These are phyloP conservation scores for Trichocladium antarcticum DNA, from an alignment of 495 filamentous ascomycete genomes.

Conservation along the genomic window DNA sequence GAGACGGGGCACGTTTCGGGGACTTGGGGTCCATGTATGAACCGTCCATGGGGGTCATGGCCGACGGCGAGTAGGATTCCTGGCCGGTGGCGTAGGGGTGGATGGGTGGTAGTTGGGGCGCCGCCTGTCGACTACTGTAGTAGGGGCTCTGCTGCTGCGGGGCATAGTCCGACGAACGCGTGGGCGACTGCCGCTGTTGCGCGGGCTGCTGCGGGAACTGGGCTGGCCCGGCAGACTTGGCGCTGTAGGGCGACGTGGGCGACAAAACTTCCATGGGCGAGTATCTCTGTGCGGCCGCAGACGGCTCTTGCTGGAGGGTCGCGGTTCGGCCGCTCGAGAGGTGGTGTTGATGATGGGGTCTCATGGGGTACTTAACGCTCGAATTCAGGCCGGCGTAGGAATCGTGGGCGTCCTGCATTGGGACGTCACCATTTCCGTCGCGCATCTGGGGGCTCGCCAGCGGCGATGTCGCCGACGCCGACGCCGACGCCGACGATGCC, in stretches of 20 bases:
- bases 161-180: slow-evolving; percentile 35
- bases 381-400: slow-evolving; percentile 57
- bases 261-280: slow-evolving; percentile 82
- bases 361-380: slow-evolving; percentile 58
- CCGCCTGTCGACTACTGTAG: slow-evolving; percentile 35
- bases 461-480: slow-evolving; percentile 55
- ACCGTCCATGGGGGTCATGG: slow-evolving; percentile 56
- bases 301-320: slow-evolving; percentile 58
- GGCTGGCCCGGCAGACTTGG: slow-evolving; percentile 29
- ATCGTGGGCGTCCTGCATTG: slow-evolving; percentile 83
- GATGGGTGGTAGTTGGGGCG: slow-evolving; percentile 58
- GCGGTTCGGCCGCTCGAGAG: slow-evolving; percentile 37
- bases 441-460: slow-evolving; percentile 53
- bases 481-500: no score
- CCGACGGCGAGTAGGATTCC: slow-evolving; percentile 54
- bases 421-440: slow-evolving; percentile 70
- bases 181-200: slow-evolving; percentile 44
- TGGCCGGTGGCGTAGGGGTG: slow-evolving; percentile 52
- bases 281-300: slow-evolving; percentile 78
- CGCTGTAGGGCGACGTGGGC: slow-evolving; percentile 42
- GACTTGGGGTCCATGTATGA: slow-evolving; percentile 68
- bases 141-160: slow-evolving; percentile 40
- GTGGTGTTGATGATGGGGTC: slow-evolving; percentile 53
- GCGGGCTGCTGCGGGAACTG: slow-evolving; percentile 33
- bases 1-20: slow-evolving; percentile 46